Base-by-base conservation (phyloP, 768 basidiomycete genomes). In the Crepidotus variabilis region DNA sequence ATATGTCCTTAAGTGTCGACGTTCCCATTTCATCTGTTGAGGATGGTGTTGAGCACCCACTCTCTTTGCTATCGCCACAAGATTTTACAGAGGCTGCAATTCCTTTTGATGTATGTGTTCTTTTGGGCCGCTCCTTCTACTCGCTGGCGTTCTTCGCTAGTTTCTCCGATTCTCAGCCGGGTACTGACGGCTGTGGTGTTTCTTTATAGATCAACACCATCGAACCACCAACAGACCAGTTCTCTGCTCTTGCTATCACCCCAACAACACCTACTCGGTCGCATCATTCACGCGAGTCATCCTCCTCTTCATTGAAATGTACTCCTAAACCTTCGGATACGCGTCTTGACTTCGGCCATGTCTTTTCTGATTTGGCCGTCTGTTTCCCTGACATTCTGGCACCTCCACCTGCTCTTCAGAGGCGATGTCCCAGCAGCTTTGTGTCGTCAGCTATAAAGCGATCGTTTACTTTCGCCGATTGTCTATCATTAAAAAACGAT, bases 221-320 rank as follows among this genome's bases (percentile, higher is more conserved):
- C 61, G 69, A 52, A 55, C 61, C 73, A 61, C 71, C 80, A 57
- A 71, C 78, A 54, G 64, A 70, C 63, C 69, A 77, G 67, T 80
- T 84, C 63, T 78, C 83, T 50, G 75, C 76, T 14, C 71, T 87
- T n/a, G 78, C 84, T 22, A 74, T 87, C 54, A 72, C 78, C 10
- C 82, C 85, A 24, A 71, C 75, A 60, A 81, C 81, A 33, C 84
- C 83, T 20, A 69, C 69, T 46, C 72, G 75, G 45, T 67, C 71
- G 60, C 71, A 72, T 51, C 73, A 74, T 60, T 64, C 68, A 46
- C 75, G 72, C 21, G 74, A 79, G 60, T 78, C 80, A 6, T 76
- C 83, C 10, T 67, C 73, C n/a, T 82, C 80, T 7, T 85, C 83
- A 8, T 60, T 79, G 47, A 80, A 84, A 60, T 85, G 85, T n/a